Evolutionary conservation across 805 yeast genomes (phyloP).

Genomic region (Trichomonascus vanleenenianus): DNA sequence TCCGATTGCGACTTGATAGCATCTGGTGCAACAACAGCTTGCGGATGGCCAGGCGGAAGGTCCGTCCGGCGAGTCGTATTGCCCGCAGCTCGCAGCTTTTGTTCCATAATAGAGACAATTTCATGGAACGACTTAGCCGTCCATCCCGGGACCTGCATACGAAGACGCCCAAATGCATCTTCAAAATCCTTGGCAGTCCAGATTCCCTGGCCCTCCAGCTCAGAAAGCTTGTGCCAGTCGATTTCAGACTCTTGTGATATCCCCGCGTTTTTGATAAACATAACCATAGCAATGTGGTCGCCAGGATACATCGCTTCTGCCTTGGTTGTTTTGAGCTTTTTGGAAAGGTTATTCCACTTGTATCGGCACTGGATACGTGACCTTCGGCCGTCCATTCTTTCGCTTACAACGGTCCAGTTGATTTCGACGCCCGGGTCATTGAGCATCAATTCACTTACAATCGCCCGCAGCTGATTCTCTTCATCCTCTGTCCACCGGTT

Average conservation of each 20-base stretch:
- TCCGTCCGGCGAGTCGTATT: neutral
- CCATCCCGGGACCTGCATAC: conserved; percentile 41
- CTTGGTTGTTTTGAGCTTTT: conserved; percentile 40
- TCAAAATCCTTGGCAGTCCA: conserved; percentile 61
- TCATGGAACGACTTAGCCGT: conserved; percentile 34
- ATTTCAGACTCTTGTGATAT: conserved; percentile 32
- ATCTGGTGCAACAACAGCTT: neutral
- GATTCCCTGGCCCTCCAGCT: conserved; percentile 34
- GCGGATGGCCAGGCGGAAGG: neutral
- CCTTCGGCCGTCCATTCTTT: conserved; percentile 79
- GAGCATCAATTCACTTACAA: conserved; percentile 44
- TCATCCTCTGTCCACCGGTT: conserved; percentile 77
- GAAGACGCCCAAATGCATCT: conserved; percentile 54
- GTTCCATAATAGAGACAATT: conserved; percentile 17
- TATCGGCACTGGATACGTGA: conserved; percentile 92
- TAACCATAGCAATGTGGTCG: conserved; percentile 46
- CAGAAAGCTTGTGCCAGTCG: conserved; percentile 50
- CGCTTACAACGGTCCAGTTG: conserved; percentile 91
- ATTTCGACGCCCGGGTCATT: conserved; percentile 36
- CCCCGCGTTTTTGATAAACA: conserved; percentile 37
- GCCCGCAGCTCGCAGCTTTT: conserved; percentile 17
- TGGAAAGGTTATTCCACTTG: conserved; percentile 81
- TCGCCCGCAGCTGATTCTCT: conserved; percentile 52
- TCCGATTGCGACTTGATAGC: too few relatives aligned
- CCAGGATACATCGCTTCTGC: conserved; percentile 36